Conservation (phyloP, 257 asterid genomes). For the Gynochthodes officinalis region DNA sequence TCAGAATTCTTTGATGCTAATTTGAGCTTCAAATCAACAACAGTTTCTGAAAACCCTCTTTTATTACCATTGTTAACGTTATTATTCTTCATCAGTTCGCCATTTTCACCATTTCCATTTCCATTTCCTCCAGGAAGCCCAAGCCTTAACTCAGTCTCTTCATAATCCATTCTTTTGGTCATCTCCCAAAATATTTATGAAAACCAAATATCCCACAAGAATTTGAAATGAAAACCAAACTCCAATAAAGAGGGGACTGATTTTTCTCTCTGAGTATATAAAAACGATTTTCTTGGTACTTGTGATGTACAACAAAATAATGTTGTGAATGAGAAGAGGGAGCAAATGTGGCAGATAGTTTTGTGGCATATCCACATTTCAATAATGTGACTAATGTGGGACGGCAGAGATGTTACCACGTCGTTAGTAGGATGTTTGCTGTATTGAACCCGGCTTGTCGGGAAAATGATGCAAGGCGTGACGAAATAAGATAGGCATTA, state of each 20-base stretch:
- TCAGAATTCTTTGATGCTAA: constrained; percentile 19
- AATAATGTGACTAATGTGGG: background rate
- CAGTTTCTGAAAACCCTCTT: constrained; percentile 44
- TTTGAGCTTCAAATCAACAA: constrained; percentile 48
- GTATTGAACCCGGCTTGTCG: constrained; percentile 4
- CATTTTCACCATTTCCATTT: constrained; percentile 14
- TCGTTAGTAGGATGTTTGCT: background rate
- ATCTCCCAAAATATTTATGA: background rate
- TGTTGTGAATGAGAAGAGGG: background rate
- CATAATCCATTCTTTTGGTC: constrained; percentile 24
- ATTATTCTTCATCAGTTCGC: background rate
- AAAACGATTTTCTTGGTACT: background rate
- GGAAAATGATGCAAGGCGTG: constrained; percentile 10
- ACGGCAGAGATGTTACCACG: constrained; percentile 3
- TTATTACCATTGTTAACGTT: constrained; percentile 15
- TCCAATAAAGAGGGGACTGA: background rate
- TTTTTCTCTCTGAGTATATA: too few relatives aligned
- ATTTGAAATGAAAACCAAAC: too few relatives aligned
- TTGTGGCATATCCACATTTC: too few relatives aligned
- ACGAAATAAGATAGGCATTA: background rate
- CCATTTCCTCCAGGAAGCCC: constrained; percentile 43
- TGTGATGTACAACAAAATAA: background rate
- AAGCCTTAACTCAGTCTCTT: constrained; percentile 50
- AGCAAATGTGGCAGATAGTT: background rate
- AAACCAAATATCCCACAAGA: background rate